phyloP scores from a whole-genome alignment of 2,329 filamentous ascomycete genomes.

The Trichoderma breve region DNA sequence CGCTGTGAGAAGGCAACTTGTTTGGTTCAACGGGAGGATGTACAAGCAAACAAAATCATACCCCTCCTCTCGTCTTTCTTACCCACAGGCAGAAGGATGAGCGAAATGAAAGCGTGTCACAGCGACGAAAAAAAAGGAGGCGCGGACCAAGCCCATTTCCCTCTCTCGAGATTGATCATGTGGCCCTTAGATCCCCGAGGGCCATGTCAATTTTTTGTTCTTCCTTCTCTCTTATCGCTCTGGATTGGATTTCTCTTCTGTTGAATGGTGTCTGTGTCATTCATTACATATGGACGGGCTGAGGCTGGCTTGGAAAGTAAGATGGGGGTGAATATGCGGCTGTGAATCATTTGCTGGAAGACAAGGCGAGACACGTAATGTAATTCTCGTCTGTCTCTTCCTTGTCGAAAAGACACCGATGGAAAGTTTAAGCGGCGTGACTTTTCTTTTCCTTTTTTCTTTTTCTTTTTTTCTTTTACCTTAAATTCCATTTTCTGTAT shows the following conservation, averaged over 20 bases:
- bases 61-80: constrained; percentile 8
- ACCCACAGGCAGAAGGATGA: constrained; percentile 13
- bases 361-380: constrained; percentile 3
- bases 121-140: background rate
- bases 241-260: background rate
- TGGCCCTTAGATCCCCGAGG: background rate
- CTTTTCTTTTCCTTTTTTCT: background rate
- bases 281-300: background rate
- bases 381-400: background rate
- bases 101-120: constrained; percentile 9
- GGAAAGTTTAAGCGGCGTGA: constrained; percentile 2
- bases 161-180: constrained; percentile 1
- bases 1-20: background rate
- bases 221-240: background rate
- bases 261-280: background rate
- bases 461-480: background rate
- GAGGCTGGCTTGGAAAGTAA: background rate
- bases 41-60: background rate
- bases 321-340: background rate
- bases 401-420: background rate
- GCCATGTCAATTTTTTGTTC: background rate
- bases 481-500: background rate
- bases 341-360: background rate
- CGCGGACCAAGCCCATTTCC: background rate
- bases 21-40: background rate